Evolutionary conservation across 371 early-diverging fungal species (phyloP).

Genomic region (Circinella minor): DNA sequence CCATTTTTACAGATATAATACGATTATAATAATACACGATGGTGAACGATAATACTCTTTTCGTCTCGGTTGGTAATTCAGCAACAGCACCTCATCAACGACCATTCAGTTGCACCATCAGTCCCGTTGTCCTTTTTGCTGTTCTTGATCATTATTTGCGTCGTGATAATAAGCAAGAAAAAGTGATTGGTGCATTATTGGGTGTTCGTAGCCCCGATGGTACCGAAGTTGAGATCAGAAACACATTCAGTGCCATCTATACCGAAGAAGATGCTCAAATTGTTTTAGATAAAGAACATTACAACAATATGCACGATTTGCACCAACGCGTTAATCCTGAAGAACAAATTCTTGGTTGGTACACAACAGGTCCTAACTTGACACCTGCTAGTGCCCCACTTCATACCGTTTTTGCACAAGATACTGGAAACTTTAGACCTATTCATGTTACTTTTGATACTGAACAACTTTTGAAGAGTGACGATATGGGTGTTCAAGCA

Average conservation of each 20-base stretch:
- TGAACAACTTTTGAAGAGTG: slow-evolving; percentile 63
- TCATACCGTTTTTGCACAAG: slow-evolving; percentile 87
- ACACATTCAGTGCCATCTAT: slow-evolving; percentile 86
- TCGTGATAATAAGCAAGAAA: slow-evolving; percentile 78
- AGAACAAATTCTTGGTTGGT: slow-evolving; percentile 94
- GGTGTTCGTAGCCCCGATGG: slow-evolving; percentile 87
- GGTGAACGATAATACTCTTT: slow-evolving; percentile 20
- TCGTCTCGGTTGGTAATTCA: slow-evolving; percentile 41
- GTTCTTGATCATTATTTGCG: slow-evolving; percentile 92
- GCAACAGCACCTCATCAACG: slow-evolving; percentile 56
- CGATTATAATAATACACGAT: background rate
- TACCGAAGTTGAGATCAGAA: slow-evolving; percentile 84
- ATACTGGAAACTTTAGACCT: slow-evolving; percentile 80
- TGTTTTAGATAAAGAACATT: slow-evolving; percentile 89
- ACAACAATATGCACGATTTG: slow-evolving; percentile 82
- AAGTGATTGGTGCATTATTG: slow-evolving; percentile 90
- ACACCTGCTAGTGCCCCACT: slow-evolving; percentile 81
- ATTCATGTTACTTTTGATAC: slow-evolving; percentile 91
- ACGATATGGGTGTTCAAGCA: slow-evolving; percentile 78
- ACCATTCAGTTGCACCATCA: slow-evolving; percentile 67
- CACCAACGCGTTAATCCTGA: slow-evolving; percentile 90
- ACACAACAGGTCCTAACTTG: slow-evolving; percentile 76
- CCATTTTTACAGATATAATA: too few species aligned
- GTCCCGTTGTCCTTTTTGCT: slow-evolving; percentile 90
- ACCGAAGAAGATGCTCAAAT: slow-evolving; percentile 69